Evolutionary conservation across 2,329 filamentous ascomycete genomes (phyloP).

Genomic region (Aspergillus puulaauensis): DNA sequence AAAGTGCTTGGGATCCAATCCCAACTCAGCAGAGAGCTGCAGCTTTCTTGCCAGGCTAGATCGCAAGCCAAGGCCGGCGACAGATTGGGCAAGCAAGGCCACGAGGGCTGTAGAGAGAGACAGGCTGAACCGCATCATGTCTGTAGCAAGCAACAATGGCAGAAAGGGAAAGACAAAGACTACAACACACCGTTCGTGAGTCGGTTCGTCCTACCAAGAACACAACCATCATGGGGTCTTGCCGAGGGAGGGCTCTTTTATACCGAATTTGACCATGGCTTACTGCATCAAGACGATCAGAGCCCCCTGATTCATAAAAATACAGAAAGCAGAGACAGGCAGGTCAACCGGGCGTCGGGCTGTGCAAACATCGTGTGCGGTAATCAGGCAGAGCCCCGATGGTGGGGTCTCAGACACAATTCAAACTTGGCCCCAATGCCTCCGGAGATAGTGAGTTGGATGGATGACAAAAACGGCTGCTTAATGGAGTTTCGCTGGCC

Average conservation of each 20-base stretch:
- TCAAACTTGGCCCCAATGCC: neutral
- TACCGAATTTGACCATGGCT: neutral
- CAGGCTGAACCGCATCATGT: constrained; percentile 5
- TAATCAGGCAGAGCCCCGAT: neutral
- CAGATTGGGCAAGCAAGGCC: constrained; percentile 12
- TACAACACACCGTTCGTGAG: neutral
- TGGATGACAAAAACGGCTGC: neutral
- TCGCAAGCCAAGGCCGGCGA: constrained; percentile 15
- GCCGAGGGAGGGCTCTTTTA: neutral
- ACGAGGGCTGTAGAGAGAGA: neutral
- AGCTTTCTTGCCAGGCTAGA: constrained; percentile 17
- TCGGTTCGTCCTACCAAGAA: neutral
- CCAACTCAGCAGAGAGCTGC: constrained; percentile 20
- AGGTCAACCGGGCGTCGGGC: constrained; percentile 2
- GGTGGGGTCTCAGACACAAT: neutral
- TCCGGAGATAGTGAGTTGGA: neutral
- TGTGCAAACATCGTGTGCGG: constrained; percentile 14
- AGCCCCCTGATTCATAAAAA: neutral
- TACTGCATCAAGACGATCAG: constrained; percentile 1
- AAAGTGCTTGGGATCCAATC: constrained; percentile 17
- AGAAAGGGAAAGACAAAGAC: neutral
- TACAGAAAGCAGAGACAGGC: neutral
- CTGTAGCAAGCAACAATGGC: neutral
- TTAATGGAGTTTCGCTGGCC: neutral
- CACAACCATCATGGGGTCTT: neutral